Base-by-base conservation (phyloP, 106 monocot genomes). In the Dendrobium officinale region DNA sequence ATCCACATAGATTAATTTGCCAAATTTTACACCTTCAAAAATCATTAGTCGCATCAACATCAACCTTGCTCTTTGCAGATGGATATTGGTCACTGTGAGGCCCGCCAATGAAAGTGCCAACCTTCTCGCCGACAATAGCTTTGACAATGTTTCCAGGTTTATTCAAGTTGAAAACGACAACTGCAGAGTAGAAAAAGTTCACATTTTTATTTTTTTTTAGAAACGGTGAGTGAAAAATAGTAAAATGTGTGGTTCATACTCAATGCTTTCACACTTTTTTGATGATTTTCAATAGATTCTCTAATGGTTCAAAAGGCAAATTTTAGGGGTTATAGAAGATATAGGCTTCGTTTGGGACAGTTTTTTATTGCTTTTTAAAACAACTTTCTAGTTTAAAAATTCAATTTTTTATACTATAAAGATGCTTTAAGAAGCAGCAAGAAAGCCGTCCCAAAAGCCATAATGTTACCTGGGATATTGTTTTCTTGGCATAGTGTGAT, bases 401-500 rank as follows among this genome's bases (percentile, higher is more conserved):
- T 31, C 31, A 31, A 1, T 31, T 31, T 31, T 31, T 31, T 31
- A 31, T 31, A 31, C 31, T 31, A 31, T 0, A 31, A 31, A 31
- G 31, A 0, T 1, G 31, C 31, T 31, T 31, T 31, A 31, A 31
- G 31, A 31, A 31, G 31, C 31, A 31, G 31, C 31, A 31, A 31
- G 31, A 31, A 31, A 31, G 31, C 31, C 31, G 31, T 31, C 31
- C 31, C 31, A 31, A 31, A 31, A 37, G 37, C 37, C 4, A 37
- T 37, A 15, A 70, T 70, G 15, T 17, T 93, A 93, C 93, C 90
- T 45, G 90, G 93, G 55, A 93, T 90, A 41, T 90, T 83, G 54
- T 93, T 93, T 90, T 93, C 93, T 86, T 93, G 93, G 90, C 93
- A 93, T 42, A 93, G 45, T 24, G 93, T 90, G 64, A 93, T 87